Percentiles rank a stretch among this genome's conserved stretches.
These are phyloP conservation scores for Saccharomycopsis hybrid DNA, from an alignment of 1,139 yeast genomes.

Conservation along the genomic window DNA sequence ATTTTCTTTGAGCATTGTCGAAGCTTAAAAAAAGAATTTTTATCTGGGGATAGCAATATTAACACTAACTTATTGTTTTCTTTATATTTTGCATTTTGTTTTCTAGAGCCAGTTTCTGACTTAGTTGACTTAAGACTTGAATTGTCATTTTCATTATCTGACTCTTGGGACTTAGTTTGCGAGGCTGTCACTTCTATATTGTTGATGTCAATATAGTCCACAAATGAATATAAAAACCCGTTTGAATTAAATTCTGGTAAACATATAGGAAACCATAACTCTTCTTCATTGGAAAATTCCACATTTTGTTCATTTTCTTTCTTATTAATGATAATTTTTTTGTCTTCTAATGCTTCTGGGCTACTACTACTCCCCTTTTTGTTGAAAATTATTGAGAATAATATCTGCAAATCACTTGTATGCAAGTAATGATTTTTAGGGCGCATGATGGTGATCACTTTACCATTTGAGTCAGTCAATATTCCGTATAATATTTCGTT, in stretches of 20 bases:
- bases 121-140: background rate
- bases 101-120: background rate
- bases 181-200: constrained; percentile 9
- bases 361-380: constrained; percentile 12
- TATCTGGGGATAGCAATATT: constrained; percentile 74
- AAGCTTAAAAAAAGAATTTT: constrained; percentile 73
- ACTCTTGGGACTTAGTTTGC: constrained; percentile 1
- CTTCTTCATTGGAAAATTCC: constrained; percentile 39
- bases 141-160: constrained; percentile 3
- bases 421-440: constrained; percentile 62
- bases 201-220: constrained; percentile 30
- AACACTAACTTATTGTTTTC: constrained; percentile 44
- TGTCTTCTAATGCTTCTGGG: no score
- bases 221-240: constrained; percentile 81
- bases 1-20: constrained; percentile 53
- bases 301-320: constrained; percentile 9
- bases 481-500: constrained; percentile 53
- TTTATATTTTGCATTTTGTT: no score
- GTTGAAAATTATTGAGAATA: constrained; percentile 56
- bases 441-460: constrained; percentile 52
- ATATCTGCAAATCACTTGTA: constrained; percentile 59
- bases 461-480: constrained; percentile 48
- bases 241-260: constrained; percentile 82
- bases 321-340: constrained; percentile 5
- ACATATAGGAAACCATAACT: constrained; percentile 91